Evolutionary conservation across 2,329 filamentous ascomycete genomes (phyloP), one percentile per base, ranked within the genome.

Genomic region (Cordyceps farinosa): DNA sequence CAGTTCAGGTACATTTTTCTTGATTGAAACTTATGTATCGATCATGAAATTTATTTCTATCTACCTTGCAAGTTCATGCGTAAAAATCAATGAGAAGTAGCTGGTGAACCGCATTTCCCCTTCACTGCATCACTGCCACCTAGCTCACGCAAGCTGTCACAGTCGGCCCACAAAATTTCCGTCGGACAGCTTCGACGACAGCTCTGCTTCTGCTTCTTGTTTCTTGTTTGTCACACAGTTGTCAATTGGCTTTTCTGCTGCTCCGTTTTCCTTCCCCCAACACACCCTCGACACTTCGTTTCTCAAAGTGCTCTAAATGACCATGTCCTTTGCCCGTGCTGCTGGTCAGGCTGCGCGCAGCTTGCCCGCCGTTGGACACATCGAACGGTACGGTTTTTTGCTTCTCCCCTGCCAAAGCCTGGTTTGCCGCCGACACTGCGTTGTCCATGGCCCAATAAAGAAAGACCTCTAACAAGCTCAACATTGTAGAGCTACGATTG

Each of bases 251-350:
- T n/a, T n/a, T 2, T 11, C 22, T 15, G 8, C 15, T 22, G 22
- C 52, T 5, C 36, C 15, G 5, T 13, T n/a, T 11, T 58, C 13
- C 5, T 22, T 40, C 30, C 9, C 3, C 17, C n/a, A 15, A 30
- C n/a, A 1, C 15, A 32, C 5, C 8, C 2, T 7, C 8, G 17
- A 42, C 40, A 22, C n/a, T 13, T 22, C 6, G 29, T 17, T 15
- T 17, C 15, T 34, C n/a, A 8, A 42, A 40, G 2, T 11, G 10
- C 34, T 6, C 6, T 22, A 15, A 10, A 17, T 0, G 1, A 48
- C 11, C 15, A 63, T 63, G 61, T 32, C 45, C 15, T 59, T 63
- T 10, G 17, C 30, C 6, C 54, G 61, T 27, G 47, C 30, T 36
- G 36, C 40, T 9, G n/a, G 51, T 44, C 36, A n/a, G 9, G 61